phyloP scores from a whole-genome alignment of 2,329 filamentous ascomycete genomes.

The Cercospora beticola region DNA sequence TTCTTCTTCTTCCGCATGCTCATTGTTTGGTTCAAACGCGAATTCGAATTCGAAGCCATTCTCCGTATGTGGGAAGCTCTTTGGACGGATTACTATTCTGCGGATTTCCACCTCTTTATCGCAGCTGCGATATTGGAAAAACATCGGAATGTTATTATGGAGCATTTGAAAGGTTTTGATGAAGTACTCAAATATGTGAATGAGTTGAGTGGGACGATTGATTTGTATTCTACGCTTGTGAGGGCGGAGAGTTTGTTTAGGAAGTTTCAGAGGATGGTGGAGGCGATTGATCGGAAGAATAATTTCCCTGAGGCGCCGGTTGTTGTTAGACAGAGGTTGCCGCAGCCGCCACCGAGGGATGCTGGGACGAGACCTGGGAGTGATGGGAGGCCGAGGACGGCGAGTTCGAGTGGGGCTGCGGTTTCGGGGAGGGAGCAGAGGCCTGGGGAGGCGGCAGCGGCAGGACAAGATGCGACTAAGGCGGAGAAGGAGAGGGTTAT shows the following conservation, averaged over 20 bases:
- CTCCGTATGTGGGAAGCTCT: constrained; percentile 86
- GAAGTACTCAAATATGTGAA: constrained; percentile 99
- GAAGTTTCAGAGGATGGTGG: constrained; percentile 82
- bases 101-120: constrained; percentile 91
- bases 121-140: constrained; percentile 93
- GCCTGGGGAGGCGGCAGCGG: constrained; percentile 21
- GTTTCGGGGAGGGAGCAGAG: constrained; percentile 41
- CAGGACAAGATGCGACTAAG: constrained; percentile 17
- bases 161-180: constrained; percentile 89
- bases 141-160: constrained; percentile 94
- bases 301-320: constrained; percentile 67
- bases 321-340: constrained; percentile 49
- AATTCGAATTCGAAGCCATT: constrained; percentile 87
- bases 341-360: constrained; percentile 32
- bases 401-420: constrained; percentile 22
- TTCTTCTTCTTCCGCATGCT: constrained; percentile 99
- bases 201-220: constrained; percentile 89
- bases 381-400: constrained; percentile 23
- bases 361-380: constrained; percentile 24
- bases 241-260: constrained; percentile 86
- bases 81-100: constrained; percentile 89
- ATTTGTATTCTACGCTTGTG: constrained; percentile 80
- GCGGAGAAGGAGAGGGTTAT: constrained; percentile 55
- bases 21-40: constrained; percentile 97
- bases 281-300: constrained; percentile 87